Evolutionary conservation across 768 basidiomycete species (phyloP), one percentile per base, ranked within the genome.

Genomic region (Serendipita indica): DNA sequence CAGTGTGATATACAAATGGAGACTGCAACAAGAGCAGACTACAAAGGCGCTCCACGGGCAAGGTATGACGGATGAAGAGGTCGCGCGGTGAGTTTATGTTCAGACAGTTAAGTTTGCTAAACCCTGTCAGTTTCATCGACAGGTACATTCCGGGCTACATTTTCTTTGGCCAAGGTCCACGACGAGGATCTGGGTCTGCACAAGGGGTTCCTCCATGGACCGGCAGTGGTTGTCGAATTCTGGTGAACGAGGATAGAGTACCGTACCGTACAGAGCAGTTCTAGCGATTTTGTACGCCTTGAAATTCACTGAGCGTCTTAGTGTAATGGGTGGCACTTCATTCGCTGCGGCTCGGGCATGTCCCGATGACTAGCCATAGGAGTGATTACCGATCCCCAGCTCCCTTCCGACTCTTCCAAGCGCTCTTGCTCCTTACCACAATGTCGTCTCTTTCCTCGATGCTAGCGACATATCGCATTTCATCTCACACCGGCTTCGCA

Each of bases 121-220:
- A 45, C 13, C 41, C n/a, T 57, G 20, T 18, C 65, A 89, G 86
- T 33, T 94, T 94, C 67, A 81, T 93, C 3, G 86, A 91, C 69
- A 82, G 93, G 3, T 96, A 96, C 69, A 91, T 97, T 64, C 92
- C 92, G 1, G 89, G 86, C 2, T 97, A 96, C 66, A 81, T 94
- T 61, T 84, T 93, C 67, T 97, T 87, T 65, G 80, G 77, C 2
- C 79, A 80, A 20, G 79, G 41, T 60, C 45, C 33, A 25, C 14
- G 13, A 45, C 25, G 37, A n/a, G 58, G 57, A 2, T 54, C n/a
- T 34, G 27, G 16, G 28, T 22, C 27, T 7, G 33, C 14, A n/a
- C 49, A 58, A 6, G 33, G 60, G n/a, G 61, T 62, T 5, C 70
- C 72, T 1, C 63, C 65, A 0, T 82, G 81, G 81, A 58, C 66